Conservation (phyloP, 495 filamentous ascomycete genomes). For the Xanthoparmelia taractica region DNA sequence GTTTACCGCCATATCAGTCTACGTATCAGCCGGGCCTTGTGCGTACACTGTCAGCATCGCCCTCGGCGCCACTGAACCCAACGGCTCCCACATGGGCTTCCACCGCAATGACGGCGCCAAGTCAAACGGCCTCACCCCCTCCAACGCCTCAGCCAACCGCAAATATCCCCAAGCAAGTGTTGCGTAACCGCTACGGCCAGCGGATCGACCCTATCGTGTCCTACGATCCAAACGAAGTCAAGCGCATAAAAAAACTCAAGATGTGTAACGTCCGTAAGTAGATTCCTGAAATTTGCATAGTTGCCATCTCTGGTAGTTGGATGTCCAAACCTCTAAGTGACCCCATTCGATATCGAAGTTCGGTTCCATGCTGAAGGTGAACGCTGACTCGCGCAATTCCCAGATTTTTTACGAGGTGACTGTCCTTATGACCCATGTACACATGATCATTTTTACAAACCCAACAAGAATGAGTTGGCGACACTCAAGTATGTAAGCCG, state of each 20-base stretch:
- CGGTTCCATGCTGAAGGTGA: background rate
- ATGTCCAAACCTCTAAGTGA: background rate
- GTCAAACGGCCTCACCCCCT: constrained; percentile 22
- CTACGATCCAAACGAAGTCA: constrained; percentile 52
- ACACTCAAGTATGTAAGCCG: constrained; percentile 64
- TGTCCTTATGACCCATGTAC: constrained; percentile 66
- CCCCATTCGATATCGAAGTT: background rate
- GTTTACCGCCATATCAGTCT: constrained; percentile 29
- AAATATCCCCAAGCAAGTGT: constrained; percentile 45
- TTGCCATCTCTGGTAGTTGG: background rate
- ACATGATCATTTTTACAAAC: constrained; percentile 67
- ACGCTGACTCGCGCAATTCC: background rate
- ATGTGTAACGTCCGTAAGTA: constrained; percentile 68
- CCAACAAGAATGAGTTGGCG: constrained; percentile 56
- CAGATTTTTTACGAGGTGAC: constrained; percentile 57
- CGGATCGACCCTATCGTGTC: constrained; percentile 55
- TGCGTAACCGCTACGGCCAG: constrained; percentile 68
- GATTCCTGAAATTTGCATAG: background rate
- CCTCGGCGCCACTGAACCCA: constrained; percentile 32
- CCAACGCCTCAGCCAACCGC: constrained; percentile 34
- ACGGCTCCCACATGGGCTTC: constrained; percentile 33
- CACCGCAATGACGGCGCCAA: constrained; percentile 29
- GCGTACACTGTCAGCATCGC: constrained; percentile 11
- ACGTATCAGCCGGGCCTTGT: constrained; percentile 33
- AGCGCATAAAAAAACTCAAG: constrained; percentile 60